phyloP scores from a whole-genome alignment of 495 filamentous ascomycete species.

The Filosporella fistucella region DNA sequence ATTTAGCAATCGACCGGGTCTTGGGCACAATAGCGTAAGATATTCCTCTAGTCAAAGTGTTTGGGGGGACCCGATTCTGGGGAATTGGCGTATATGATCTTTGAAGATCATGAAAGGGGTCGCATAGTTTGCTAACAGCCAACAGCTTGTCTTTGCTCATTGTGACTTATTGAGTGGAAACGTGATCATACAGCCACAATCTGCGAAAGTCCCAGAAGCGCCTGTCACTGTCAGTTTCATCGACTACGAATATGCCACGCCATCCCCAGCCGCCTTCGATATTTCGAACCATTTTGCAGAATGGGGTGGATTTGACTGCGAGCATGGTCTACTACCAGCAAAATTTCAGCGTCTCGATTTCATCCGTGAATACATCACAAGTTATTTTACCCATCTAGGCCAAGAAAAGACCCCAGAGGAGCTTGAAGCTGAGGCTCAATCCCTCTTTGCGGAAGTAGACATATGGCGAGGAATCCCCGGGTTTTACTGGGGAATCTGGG shows the following conservation, averaged over 20 bases:
- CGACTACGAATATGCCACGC: constrained; percentile 95
- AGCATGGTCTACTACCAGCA: constrained; percentile 79
- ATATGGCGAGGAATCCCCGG: constrained; percentile 85
- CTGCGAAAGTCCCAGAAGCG: constrained; percentile 30
- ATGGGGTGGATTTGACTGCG: constrained; percentile 96
- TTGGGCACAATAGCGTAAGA: constrained; percentile 70
- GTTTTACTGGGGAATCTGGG: constrained; percentile 91
- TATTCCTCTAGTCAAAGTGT: too few relatives aligned
- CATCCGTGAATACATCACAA: constrained; percentile 70
- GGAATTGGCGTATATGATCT: neutral
- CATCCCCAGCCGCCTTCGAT: constrained; percentile 95
- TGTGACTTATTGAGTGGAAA: constrained; percentile 94
- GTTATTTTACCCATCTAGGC: constrained; percentile 45
- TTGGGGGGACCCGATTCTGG: too few relatives aligned
- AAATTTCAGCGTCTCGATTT: constrained; percentile 73
- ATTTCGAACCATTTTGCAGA: constrained; percentile 99
- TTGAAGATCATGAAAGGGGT: neutral
- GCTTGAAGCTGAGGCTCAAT: constrained; percentile 50
- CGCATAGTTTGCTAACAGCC: neutral
- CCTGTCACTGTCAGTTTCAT: constrained; percentile 70
- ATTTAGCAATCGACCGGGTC: constrained; percentile 66
- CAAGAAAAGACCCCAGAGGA: constrained; percentile 33
- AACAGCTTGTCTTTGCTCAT: constrained; percentile 84
- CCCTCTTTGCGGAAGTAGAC: constrained; percentile 76
- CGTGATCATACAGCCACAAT: constrained; percentile 73